These are phyloP conservation scores for Mucor sp. DNA, from an alignment of 371 early-diverging fungal genomes.

Conservation along the genomic window DNA sequence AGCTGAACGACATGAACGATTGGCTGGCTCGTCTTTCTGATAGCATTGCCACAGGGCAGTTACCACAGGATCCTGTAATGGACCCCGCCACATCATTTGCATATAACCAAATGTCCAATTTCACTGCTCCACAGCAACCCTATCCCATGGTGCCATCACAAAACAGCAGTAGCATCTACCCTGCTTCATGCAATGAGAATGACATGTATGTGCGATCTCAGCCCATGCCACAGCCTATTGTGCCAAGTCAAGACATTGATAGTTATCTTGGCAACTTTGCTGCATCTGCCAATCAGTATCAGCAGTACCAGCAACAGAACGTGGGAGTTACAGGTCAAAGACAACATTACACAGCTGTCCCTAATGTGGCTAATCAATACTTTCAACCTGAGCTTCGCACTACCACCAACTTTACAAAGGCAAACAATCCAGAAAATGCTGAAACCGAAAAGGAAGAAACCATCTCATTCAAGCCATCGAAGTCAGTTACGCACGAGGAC, in stretches of 20 bases:
- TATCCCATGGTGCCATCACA: slow-evolving; percentile 20
- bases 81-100: slow-evolving; percentile 12
- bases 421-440: slow-evolving; percentile 7
- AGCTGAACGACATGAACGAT: slow-evolving; percentile 23
- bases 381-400: slow-evolving; percentile 40
- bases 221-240: slow-evolving; percentile 15
- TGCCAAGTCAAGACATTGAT: slow-evolving; percentile 12
- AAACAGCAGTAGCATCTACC: slow-evolving; percentile 11
- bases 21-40: slow-evolving; percentile 27
- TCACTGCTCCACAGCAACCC: slow-evolving; percentile 2
- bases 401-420: slow-evolving; percentile 39
- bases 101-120: slow-evolving; percentile 9
- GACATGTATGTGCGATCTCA: slow-evolving; percentile 31
- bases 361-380: slow-evolving; percentile 22
- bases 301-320: slow-evolving; percentile 2
- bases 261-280: neutral
- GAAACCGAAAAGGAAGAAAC: slow-evolving; percentile 22
- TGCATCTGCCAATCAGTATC: neutral
- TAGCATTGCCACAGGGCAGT: slow-evolving; percentile 16
- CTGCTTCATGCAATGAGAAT: slow-evolving; percentile 14
- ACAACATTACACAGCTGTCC: slow-evolving; percentile 36
- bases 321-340: slow-evolving; percentile 29
- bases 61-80: slow-evolving; percentile 10
- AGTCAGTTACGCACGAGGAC: slow-evolving; percentile 23
- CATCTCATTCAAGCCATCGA: slow-evolving; percentile 28